phyloP scores from a whole-genome alignment of 2,329 filamentous ascomycete species.

The Aspergillus versicolor region DNA sequence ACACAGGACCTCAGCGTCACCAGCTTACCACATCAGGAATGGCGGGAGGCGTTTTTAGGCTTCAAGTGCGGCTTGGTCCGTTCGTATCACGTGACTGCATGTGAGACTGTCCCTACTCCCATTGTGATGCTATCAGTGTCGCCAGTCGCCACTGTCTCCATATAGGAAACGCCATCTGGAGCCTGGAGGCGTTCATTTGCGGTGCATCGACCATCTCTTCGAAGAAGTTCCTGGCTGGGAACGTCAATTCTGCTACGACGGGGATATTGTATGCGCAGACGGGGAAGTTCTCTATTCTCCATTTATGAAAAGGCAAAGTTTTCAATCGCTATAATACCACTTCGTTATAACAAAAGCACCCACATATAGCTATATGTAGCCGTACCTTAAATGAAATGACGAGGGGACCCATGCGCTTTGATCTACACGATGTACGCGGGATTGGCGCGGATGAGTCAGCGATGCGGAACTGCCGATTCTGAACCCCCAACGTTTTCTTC shows the following conservation, averaged over 20 bases:
- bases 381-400: too few relatives aligned
- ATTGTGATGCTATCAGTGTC: background rate
- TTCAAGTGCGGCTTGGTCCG: constrained; percentile 11
- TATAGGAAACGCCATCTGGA: too few relatives aligned
- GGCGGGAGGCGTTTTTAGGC: constrained; percentile 6
- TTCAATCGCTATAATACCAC: background rate
- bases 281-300: background rate
- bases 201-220: too few relatives aligned
- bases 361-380: background rate
- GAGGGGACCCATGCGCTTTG: too few relatives aligned
- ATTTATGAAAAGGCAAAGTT: background rate
- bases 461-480: constrained; percentile 24
- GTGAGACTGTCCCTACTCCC: background rate
- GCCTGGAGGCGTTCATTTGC: too few relatives aligned
- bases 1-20: background rate
- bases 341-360: background rate
- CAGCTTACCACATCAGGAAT: constrained; percentile 2
- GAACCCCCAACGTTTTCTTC: constrained; percentile 28
- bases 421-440: too few relatives aligned
- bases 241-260: background rate
- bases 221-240: background rate
- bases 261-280: background rate
- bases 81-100: background rate
- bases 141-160: background rate
- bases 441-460: constrained; percentile 3